A percentile compares a stretch with the other conserved stretches of the same genome.
These are phyloP conservation scores for Pseudogymnoascus destructans DNA, from an alignment of 2,329 filamentous ascomycete species.

Conservation along the genomic window DNA sequence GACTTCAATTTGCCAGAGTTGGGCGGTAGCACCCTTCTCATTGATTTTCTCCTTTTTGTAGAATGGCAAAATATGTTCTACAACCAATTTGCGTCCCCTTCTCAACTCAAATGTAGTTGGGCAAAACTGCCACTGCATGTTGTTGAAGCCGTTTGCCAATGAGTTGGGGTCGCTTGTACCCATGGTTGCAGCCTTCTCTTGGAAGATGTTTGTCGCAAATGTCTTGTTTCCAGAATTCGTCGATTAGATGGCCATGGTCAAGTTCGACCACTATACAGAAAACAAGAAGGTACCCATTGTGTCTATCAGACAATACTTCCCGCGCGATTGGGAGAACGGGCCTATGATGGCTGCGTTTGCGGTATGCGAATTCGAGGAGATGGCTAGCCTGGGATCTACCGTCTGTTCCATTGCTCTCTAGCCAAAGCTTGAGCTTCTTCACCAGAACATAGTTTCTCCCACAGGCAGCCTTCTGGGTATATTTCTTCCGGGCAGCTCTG, in stretches of 20 bases:
- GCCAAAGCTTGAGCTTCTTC: not conserved
- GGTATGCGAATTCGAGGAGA: not conserved
- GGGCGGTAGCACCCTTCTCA: constrained; percentile 22
- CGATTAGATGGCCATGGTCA: constrained; percentile 17
- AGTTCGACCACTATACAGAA: constrained; percentile 21
- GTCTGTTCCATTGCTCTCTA: not conserved
- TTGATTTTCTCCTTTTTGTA: constrained; percentile 17
- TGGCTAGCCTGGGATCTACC: not conserved
- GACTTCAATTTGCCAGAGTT: constrained; percentile 14
- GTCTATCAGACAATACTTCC: not conserved
- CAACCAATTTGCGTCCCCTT: not conserved
- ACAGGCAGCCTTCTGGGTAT: not conserved
- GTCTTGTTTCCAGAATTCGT: constrained; percentile 14
- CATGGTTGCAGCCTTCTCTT: not conserved
- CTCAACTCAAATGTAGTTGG: constrained; percentile 14
- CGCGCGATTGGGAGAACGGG: not conserved
- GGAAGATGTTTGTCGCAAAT: constrained; percentile 16
- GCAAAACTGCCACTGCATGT: constrained; percentile 19
- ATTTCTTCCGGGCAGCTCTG: not conserved
- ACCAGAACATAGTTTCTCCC: not conserved
- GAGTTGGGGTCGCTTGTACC: constrained; percentile 5
- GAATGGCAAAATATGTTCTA: constrained; percentile 18
- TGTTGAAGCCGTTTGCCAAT: constrained; percentile 18
- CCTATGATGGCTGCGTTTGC: not conserved
- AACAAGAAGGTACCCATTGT: constrained; percentile 16